A percentile compares a stretch with the other conserved stretches of the same genome.
Evolutionary conservation across 2,329 filamentous ascomycete species (phyloP).

Genomic region (Coleophoma eucalyptorum): DNA sequence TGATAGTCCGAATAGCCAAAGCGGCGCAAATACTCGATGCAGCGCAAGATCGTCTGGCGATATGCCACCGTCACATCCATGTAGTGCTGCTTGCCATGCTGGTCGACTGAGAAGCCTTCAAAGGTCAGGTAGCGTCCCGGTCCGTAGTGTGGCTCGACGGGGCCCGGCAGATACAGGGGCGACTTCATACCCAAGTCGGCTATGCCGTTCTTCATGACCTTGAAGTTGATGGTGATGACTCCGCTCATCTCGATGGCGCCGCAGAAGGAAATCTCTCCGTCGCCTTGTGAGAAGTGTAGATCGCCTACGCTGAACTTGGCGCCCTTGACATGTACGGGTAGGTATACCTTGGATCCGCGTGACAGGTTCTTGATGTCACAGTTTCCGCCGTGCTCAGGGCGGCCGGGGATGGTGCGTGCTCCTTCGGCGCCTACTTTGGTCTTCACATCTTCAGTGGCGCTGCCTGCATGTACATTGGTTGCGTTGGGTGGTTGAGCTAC

Average conservation of each 20-base stretch:
- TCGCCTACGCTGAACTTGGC: slow-evolving; percentile 91
- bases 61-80: slow-evolving; percentile 85
- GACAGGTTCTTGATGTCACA: slow-evolving; percentile 89
- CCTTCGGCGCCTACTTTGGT: slow-evolving; percentile 72
- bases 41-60: slow-evolving; percentile 66
- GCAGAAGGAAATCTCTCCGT: slow-evolving; percentile 87
- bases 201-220: slow-evolving; percentile 79
- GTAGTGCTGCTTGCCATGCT: slow-evolving; percentile 85
- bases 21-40: slow-evolving; percentile 74
- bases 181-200: slow-evolving; percentile 71
- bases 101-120: slow-evolving; percentile 86
- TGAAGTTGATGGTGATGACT: slow-evolving; percentile 85
- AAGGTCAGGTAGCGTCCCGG: slow-evolving; percentile 80
- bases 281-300: slow-evolving; percentile 82
- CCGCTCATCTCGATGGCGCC: slow-evolving; percentile 94
- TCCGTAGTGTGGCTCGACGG: slow-evolving; percentile 84
- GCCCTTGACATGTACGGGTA: slow-evolving; percentile 81
- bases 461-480: slow-evolving; percentile 69
- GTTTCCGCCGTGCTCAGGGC: slow-evolving; percentile 62
- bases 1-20: slow-evolving; percentile 74
- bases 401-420: slow-evolving; percentile 71
- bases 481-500: slow-evolving; percentile 77
- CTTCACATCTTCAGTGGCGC: slow-evolving; percentile 52
- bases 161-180: slow-evolving; percentile 81
- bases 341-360: slow-evolving; percentile 75